Percentiles rank a stretch among this genome's conserved stretches.
Conservation (phyloP, 768 basidiomycete genomes). For the Tylopilus sp. region DNA sequence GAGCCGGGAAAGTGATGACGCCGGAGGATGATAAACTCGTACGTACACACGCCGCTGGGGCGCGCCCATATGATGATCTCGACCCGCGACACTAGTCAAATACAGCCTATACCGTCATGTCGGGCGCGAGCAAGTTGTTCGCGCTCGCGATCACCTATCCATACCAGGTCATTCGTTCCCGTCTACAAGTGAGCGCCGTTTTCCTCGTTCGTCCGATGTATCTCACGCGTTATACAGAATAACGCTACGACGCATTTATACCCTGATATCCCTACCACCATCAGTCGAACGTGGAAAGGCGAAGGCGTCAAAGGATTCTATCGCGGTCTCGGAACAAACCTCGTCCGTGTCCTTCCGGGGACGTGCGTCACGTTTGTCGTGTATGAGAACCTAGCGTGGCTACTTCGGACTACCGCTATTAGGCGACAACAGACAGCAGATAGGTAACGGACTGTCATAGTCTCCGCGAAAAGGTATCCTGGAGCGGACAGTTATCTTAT, state of each 20-base stretch:
- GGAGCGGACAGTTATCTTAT: conserved; percentile 6
- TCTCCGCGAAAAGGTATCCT: background rate
- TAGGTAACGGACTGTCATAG: conserved; percentile 2
- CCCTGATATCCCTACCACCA: conserved; percentile 79
- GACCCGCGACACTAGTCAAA: conserved; percentile 63
- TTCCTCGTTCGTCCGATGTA: background rate
- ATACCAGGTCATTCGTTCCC: conserved; percentile 93
- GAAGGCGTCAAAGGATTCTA: conserved; percentile 90
- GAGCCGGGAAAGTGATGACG: conserved; percentile 61
- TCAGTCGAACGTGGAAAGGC: conserved; percentile 73
- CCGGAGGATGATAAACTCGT: conserved; percentile 84
- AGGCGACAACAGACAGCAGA: conserved; percentile 37
- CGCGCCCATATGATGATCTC: background rate
- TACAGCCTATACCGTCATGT: conserved; percentile 86
- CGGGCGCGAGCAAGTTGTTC: conserved; percentile 82
- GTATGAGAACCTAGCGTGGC: conserved; percentile 90
- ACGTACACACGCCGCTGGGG: conserved; percentile 26
- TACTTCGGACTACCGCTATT: conserved; percentile 65
- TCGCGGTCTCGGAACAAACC: conserved; percentile 90
- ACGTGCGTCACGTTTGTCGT: conserved; percentile 98
- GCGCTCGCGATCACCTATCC: conserved; percentile 90
- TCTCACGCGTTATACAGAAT: conserved; percentile 42
- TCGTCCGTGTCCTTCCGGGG: conserved; percentile 92
- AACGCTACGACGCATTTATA: conserved; percentile 65
- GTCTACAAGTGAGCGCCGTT: conserved; percentile 68